Evolutionary conservation across 805 yeast species (phyloP), one percentile per base, ranked within the genome.

Genomic region (Kazachstania viticola): DNA sequence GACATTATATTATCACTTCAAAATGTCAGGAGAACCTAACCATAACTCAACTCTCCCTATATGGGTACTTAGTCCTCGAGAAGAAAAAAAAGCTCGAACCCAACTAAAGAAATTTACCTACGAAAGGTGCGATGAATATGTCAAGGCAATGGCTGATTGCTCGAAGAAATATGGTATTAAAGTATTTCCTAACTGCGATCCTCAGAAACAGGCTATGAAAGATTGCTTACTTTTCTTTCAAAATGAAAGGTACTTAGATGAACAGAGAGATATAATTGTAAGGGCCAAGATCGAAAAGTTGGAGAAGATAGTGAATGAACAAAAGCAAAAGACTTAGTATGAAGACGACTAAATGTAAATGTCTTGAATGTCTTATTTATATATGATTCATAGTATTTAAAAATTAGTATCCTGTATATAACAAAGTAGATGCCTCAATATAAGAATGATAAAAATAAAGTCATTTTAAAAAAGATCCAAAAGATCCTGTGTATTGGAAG

Each of bases 41-140:
- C 32, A 35, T 18, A 29, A 28, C 4, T 25, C 34, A 17, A 58
- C 51, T 40, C 58, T 80, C 17, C 93, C 93, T 1, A 61, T 70
- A 9, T 81, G 93, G 93, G 69, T 79, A 40, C 60, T 81, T 15
- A 70, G 82, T 0, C 88, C 91, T 11, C 68, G 66, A 40, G 91
- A 81, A 50, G 93, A 81, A 49, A 75, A 74, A 54, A 69, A 73
- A 36, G 75, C 79, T 22, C 72, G 80, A 46, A 73, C 69, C 42
- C 69, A 80, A 45, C 74, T 87, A 76, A 72, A 79, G 51, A 67
- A 61, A 36, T 64, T 64, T 46, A 71, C 88, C 0, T 79, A 79
- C 61, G 65, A 69, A 28, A 53, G 59, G 35, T 81, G 93, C 51
- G 82, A 75, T 44, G 77, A 68, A 14, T 58, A 64, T 29, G 95